phyloP scores from a whole-genome alignment of 2,329 filamentous ascomycete genomes.

The Lithohypha guttulata region DNA sequence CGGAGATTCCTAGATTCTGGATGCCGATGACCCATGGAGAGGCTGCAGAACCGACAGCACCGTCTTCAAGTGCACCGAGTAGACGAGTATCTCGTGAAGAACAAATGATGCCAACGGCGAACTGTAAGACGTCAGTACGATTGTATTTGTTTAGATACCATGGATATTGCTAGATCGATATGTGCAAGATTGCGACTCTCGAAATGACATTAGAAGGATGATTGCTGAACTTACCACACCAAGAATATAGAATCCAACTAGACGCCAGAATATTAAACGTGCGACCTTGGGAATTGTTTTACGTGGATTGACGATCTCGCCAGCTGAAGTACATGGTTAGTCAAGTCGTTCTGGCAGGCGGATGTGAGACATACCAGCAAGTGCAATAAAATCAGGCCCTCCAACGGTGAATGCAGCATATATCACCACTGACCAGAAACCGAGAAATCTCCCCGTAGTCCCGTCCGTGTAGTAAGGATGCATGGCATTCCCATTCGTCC shows the following conservation, averaged over 20 bases:
- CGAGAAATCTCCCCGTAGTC: constrained; percentile 55
- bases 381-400: constrained; percentile 51
- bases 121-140: too few relatives aligned
- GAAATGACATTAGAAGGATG: too few relatives aligned
- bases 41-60: constrained; percentile 52
- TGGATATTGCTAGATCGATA: too few relatives aligned
- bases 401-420: constrained; percentile 55
- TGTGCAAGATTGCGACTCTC: too few relatives aligned
- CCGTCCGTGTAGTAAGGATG: constrained; percentile 54
- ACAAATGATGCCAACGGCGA: constrained; percentile 56
- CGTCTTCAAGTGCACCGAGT: constrained; percentile 45
- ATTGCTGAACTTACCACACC: too few relatives aligned
- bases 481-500: constrained; percentile 54
- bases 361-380: too few relatives aligned
- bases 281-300: constrained; percentile 60
- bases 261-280: constrained; percentile 66
- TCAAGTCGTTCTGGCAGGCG: too few relatives aligned
- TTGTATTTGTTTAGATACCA: too few relatives aligned
- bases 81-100: constrained; percentile 54
- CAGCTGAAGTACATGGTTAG: too few relatives aligned
- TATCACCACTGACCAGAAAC: constrained; percentile 62
- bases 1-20: constrained; percentile 48
- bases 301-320: constrained; percentile 59
- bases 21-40: constrained; percentile 66
- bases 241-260: constrained; percentile 64